Conservation (phyloP, 2,329 filamentous ascomycete species). For the Tolypocladium endophyticum region DNA sequence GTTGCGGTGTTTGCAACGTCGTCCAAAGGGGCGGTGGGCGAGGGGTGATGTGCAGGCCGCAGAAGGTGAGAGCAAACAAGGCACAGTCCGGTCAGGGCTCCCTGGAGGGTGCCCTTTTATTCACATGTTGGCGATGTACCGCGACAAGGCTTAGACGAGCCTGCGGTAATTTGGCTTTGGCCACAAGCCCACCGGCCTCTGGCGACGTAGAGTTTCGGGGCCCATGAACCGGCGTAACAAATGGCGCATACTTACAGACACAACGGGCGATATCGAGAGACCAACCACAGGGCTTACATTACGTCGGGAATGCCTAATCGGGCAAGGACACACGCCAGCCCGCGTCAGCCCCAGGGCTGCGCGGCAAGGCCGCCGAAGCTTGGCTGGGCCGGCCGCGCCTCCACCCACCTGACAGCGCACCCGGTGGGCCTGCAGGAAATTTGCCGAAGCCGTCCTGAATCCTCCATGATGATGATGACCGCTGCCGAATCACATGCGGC, state of each 20-base stretch:
- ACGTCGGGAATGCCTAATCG: neutral
- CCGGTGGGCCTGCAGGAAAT: neutral
- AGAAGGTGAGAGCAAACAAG: neutral
- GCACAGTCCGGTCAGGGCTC: neutral
- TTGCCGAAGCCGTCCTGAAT: neutral
- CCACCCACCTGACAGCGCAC: neutral
- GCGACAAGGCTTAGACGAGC: neutral
- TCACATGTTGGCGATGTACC: neutral
- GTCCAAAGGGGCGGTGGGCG: neutral
- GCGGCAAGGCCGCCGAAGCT: neutral
- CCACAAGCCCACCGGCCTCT: neutral
- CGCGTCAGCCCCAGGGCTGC: neutral
- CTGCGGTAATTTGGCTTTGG: neutral
- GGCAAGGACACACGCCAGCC: neutral
- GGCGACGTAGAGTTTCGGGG: neutral
- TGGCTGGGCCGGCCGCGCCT: neutral
- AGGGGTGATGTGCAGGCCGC: neutral
- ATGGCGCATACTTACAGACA: neutral
- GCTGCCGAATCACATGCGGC: neutral
- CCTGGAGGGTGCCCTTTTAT: neutral
- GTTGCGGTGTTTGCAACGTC: neutral
- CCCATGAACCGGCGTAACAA: conserved; percentile 1
- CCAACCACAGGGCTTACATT: neutral
- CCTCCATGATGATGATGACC: neutral
- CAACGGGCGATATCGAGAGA: neutral